Conservation (phyloP, 2,329 filamentous ascomycete genomes). For the Neofusicoccum laricinum region DNA sequence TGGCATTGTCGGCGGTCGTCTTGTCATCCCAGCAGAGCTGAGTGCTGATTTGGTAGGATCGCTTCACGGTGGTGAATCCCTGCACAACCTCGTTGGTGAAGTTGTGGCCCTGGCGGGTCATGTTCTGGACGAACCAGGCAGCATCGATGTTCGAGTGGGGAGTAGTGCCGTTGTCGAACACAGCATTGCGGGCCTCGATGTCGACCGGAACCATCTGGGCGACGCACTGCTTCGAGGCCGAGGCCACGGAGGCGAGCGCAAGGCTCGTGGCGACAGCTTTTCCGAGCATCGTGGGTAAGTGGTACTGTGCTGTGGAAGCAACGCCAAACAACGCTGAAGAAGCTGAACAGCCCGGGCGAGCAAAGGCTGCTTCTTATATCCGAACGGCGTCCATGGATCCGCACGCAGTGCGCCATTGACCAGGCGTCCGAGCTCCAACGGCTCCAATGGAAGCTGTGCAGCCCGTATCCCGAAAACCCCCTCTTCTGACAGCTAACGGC, state of each 20-base stretch:
- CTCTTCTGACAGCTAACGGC: background rate
- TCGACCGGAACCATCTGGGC: conserved; percentile 14
- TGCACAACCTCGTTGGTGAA: conserved; percentile 44
- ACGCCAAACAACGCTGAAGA: background rate
- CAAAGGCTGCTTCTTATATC: background rate
- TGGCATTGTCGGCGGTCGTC: conserved; percentile 32
- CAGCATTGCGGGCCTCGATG: conserved; percentile 6
- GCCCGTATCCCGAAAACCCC: background rate
- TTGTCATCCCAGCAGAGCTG: conserved; percentile 59
- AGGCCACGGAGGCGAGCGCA: conserved; percentile 5
- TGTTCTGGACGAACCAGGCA: conserved; percentile 53
- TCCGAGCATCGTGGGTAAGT: background rate
- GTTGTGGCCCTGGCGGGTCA: conserved; percentile 51
- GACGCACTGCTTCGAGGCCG: conserved; percentile 13
- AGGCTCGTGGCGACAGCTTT: background rate
- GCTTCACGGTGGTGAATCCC: conserved; percentile 51
- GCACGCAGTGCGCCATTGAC: background rate
- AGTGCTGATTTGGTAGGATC: conserved; percentile 57
- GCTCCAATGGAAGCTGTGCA: background rate
- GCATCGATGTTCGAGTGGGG: conserved; percentile 51
- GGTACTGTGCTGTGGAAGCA: background rate
- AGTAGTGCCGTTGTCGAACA: background rate
- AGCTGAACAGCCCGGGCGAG: too few relatives aligned
- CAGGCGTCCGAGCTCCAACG: background rate
- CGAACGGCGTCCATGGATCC: background rate